Base-by-base conservation (phyloP, 2,329 filamentous ascomycete species). In the Harringtonia aguacate region DNA sequence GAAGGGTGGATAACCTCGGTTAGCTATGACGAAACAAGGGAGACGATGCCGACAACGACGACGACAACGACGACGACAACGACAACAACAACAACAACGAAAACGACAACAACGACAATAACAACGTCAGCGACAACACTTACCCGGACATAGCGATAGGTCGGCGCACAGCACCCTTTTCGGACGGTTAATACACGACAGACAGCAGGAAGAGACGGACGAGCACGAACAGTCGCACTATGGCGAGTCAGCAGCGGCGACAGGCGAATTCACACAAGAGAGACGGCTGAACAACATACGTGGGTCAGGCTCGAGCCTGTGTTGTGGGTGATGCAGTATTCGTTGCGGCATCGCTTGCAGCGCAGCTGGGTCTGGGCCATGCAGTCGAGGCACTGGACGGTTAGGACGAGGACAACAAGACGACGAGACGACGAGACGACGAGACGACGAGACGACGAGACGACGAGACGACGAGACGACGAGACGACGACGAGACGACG, bases 261-360 rank as follows among this genome's bases (percentile, higher is more conserved):
- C 31, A 22, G 21, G 6, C 31, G 22, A 6, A 28, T 13, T 10
- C 21, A 13, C 21, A 17, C 22, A 13, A 15, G 13, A 13, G 4
- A 37, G 8, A 8, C 14, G 28, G 17, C 8, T 12, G 13, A 13
- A 27, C n/a, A 13, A 64, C 70, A 66, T 56, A 75, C 72, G 52
- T 68, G 61, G 30, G 71, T 79, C n/a, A 70, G 63, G 13, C 81
- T 85, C 34, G 84, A 90, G 15, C 86, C 85, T 52, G 88, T 84
- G 52, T 94, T 88, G 58, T 94, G 86, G 45, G 82, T 72, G 48
- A 83, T 73, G 60, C 89, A 95, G 60, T 94, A 95, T 42, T 85
- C 84, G 44, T 84, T 83, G 35, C 73, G 73, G 61, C 89, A 95
- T 46, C 72, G 73, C 48, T 68, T 72, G 59, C 89, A 95, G 29